Evolutionary conservation across 1,284 basidiomycete species (phyloP), one percentile per base, ranked within the genome.

Genomic region (Inonotus hispidus): DNA sequence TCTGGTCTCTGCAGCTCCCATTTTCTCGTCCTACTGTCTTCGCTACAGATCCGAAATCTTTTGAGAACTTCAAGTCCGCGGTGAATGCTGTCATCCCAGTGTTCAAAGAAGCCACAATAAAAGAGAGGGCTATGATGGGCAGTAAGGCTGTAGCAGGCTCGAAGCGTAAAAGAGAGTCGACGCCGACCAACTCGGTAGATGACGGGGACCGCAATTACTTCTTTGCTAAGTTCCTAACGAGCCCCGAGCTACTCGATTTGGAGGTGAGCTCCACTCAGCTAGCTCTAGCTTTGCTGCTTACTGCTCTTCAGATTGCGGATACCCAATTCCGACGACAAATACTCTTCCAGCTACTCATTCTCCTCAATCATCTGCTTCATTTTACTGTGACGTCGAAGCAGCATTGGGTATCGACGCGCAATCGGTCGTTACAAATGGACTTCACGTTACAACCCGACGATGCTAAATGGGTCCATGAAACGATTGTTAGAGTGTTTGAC

Each of bases 271-370:
- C 25, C 58, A 60, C 27, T 46, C 39, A 47, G 8, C 27, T 19
- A 25, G 50, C 38, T 55, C 53, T 35, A 43, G 14, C 29, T 32
- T 58, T 23, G n/a, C 7, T 52, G 35, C 21, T 62, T 23, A 59
- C 53, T 56, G 53, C 61, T 58, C 47, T 66, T 61, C 65, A 93
- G 91, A 84, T 95, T 62, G 88, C 91, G 21, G 93, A 95, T 69
- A 87, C 88, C 0, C 84, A 89, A 64, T 96, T 96, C 75, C 88
- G 94, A 23, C 86, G 92, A n/a, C 94, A 96, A 74, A 84, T 95
- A 69, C 78, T 96, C 27, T 87, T 95, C 67, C 93, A 96, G 70
- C 78, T 93, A 13, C 78, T 95, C 39, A 90, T 95, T 56, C 79
- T 94, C 5, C 81, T 94, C 52, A 82, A 89, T 60, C 92, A 94